Evolutionary conservation across 805 yeast species (phyloP), one percentile per base, ranked within the genome.

Genomic region (Metschnikowia santaceciliae): DNA sequence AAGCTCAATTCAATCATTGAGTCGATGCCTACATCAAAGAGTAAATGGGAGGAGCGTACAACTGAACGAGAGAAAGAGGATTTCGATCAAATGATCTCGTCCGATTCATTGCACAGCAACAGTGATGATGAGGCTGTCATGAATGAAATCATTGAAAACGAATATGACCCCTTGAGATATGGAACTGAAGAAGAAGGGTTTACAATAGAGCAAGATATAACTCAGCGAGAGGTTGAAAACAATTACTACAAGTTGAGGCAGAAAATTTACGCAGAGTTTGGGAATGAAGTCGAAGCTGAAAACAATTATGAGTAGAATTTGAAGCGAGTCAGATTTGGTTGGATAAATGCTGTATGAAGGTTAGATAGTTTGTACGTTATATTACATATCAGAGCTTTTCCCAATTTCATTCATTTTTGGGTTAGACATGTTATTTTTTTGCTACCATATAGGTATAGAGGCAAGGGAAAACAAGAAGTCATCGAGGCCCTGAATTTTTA

Each of bases 181-280:
- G 32, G 14, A 5, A 32, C 34, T 7, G 52, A 34, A 46, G 32
- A 40, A 5, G 46, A 20, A 1, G 80, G 76, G 36, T 64, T 67
- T 19, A 69, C 78, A 40, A 68, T 78, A 1, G 84, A 78, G 50
- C 70, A 72, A 45, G 60, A 60, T 7, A 51, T 52, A 22, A 54
- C 53, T 13, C 52, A 52, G 3, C 50, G 79, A 41, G 79, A 80
- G 44, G 71, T 87, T 1, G 74, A 77, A 1, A 62, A 70, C 14
- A 83, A 83, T 40, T 88, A 88, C 60, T 78, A 82, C 30, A 69
- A 74, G 41, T 60, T 86, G 53, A 72, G 86, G 44, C 79, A 79
- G 47, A 74, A 73, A 52, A 71, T 88, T 55, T 65, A 20, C 7
- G 39, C 48, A 32, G 46, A 47, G 30, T 42, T 42, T 14, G 30